Evolutionary conservation across 176 grass and related monocot genomes (phyloP), one percentile per base, ranked within the genome.

Genomic region (Cocos nucifera): DNA sequence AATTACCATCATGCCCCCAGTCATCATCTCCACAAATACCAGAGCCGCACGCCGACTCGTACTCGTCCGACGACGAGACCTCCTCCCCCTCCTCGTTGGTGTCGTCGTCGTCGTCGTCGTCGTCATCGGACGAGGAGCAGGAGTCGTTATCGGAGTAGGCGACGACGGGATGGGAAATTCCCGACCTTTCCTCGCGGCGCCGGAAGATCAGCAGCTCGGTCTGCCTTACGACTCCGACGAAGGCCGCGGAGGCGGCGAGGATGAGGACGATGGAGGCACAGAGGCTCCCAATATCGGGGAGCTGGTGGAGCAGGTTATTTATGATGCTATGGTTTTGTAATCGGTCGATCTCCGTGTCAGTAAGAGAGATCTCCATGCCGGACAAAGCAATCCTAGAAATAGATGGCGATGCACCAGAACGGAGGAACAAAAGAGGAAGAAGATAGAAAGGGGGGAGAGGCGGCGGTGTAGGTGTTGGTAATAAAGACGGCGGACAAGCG

Each of bases 231-330:
- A 56, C 21, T 19, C 52, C 28, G 12, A 22, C 17, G 65, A 68
- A 68, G 53, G 65, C 51, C 26, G 65, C 51, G 17, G 56, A 57
- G 15, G 50, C 65, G 3, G 65, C 65, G 52, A 68, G 17, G 51
- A 68, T 4, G 28, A 68, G 53, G 18, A 53, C 53, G 10, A 68
- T 29, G 2, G 65, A 68, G 18, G 65, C n/a, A 25, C 65, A 68
- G 53, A 53, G n/a, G 52, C 26, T 53, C 18, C 22, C 52, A 23
- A 68, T 0, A 18, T 68, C n/a, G 27, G 65, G 21, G 4, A 56
- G 52, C 35, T 12, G 35, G 35, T 44, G 35, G 8, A 44, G 35
- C 18, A 68, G 17, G 27, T 10, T 8, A 9, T 51, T 29, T 26
- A 56, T n/a, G 53, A 56, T n/a, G 25, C 65, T 26, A 17, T 27